Percentiles rank a stretch among this genome's conserved stretches.
These are phyloP conservation scores for Bimuria novae-zelandiae DNA, from an alignment of 2,329 filamentous ascomycete genomes.

Conservation along the genomic window DNA sequence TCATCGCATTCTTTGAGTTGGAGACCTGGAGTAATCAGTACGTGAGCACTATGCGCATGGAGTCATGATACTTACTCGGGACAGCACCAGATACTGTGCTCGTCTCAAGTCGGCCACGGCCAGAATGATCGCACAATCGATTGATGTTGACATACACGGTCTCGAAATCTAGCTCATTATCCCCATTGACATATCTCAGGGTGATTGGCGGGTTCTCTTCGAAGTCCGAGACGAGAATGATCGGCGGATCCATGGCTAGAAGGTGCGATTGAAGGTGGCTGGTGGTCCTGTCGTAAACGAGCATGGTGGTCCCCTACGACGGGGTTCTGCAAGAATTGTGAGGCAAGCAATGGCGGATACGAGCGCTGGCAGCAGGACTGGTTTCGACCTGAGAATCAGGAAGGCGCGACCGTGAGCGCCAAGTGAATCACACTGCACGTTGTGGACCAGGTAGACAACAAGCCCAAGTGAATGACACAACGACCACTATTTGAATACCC, in stretches of 20 bases:
- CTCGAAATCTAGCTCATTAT: conserved; percentile 24
- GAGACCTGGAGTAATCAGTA: background rate
- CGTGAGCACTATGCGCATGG: background rate
- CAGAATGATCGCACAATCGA: conserved; percentile 2
- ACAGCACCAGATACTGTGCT: background rate
- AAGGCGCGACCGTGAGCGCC: background rate
- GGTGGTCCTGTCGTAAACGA: too few species aligned
- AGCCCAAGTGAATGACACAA: too few species aligned
- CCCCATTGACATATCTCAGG: conserved; percentile 13
- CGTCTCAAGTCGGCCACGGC: conserved; percentile 3
- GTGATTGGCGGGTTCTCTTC: conserved; percentile 13
- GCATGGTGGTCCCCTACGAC: too few species aligned
- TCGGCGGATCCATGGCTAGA: conserved; percentile 13
- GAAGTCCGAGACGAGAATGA: conserved; percentile 21
- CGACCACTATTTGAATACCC: too few species aligned
- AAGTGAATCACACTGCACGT: background rate
- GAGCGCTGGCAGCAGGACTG: too few species aligned
- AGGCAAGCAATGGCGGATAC: background rate
- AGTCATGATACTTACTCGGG: background rate
- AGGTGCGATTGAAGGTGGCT: background rate
- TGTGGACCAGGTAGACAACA: too few species aligned
- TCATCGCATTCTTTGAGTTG: conserved; percentile 9
- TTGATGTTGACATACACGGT: conserved; percentile 21
- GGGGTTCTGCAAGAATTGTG: background rate
- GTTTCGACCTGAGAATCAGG: background rate